phyloP scores from a whole-genome alignment of 805 yeast genomes.

The Candida corydali region DNA sequence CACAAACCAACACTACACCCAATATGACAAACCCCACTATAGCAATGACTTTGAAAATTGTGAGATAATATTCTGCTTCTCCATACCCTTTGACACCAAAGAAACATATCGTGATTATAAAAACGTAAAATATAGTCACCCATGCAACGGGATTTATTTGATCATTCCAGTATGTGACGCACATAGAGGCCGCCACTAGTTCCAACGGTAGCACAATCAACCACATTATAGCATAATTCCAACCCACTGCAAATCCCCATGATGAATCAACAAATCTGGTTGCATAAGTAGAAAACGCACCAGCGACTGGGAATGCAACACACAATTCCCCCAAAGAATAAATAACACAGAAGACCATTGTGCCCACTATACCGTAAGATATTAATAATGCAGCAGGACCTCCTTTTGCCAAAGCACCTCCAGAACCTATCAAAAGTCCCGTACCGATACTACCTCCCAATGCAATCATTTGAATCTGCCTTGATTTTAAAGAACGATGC shows the following conservation, averaged over 20 bases:
- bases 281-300: conserved; percentile 38
- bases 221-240: conserved; percentile 39
- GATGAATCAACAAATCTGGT: conserved; percentile 34
- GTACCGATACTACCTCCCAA: conserved; percentile 73
- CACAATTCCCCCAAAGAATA: conserved; percentile 67
- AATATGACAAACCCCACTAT: conserved; percentile 34
- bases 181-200: conserved; percentile 36
- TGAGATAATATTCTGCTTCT: conserved; percentile 30
- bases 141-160: conserved; percentile 34
- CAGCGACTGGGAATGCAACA: conserved; percentile 39
- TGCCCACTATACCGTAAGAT: conserved; percentile 55
- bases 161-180: conserved; percentile 31
- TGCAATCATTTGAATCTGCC: conserved; percentile 63
- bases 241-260: conserved; percentile 40
- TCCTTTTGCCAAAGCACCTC: conserved; percentile 36
- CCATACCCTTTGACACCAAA: conserved; percentile 38
- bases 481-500: conserved; percentile 39
- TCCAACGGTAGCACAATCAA: conserved; percentile 33
- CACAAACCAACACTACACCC: conserved; percentile 33
- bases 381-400: conserved; percentile 46
- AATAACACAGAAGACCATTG: conserved; percentile 55
- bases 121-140: conserved; percentile 31
- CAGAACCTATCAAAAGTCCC: conserved; percentile 47
- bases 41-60: conserved; percentile 30
- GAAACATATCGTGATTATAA: conserved; percentile 25